Base-by-base conservation (phyloP, 2,329 filamentous ascomycete genomes). In the Colletotrichum limetticola region DNA sequence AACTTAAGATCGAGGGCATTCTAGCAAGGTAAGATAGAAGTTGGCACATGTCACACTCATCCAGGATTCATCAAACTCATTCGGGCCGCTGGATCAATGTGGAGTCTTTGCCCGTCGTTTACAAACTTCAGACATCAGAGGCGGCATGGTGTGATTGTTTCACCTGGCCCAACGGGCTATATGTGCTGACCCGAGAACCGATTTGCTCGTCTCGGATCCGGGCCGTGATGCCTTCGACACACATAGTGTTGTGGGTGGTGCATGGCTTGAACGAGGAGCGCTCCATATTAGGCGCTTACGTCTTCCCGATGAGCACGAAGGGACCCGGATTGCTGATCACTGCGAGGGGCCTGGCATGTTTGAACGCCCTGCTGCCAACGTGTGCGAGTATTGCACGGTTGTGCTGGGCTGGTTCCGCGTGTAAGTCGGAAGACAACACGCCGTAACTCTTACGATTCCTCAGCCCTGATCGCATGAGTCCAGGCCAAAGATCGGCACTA, bases 131-230 rank as follows among this genome's bases (percentile, higher is more conserved):
- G 35, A 8, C n/a, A 37, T 28, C 5, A 26, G 46, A 5, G 49
- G 24, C 32, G 8, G 3, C 4, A 22, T 37, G 24, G 6, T 30
- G 4, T 30, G 4, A 37, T 42, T 5, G 11, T 42, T 9, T 4
- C 30, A 30, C 14, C 8, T 22, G 52, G 60, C 26, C 66, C 66
- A 70, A 78, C 19, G 55, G 82, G 82, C 71, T 78, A 83, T 62
- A 79, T 83, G 60, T 82, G 79, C 76, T 85, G 82, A 82, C 79
- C 82, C 58, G 81, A 85, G 67, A 75, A 85, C 16, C 82, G 14
- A 42, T 19, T 14, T 19, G 37, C 37, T 83, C n/a, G 80, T 81
- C 63, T 76, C 74, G 32, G 78, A 83, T 74, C 69, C 82, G 16
- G 59, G 72, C 35, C 78, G 83, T 35, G 83, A 80, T 66, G 78